Conservation (phyloP, 2,329 filamentous ascomycete species). For the Mariannaea elegans region DNA sequence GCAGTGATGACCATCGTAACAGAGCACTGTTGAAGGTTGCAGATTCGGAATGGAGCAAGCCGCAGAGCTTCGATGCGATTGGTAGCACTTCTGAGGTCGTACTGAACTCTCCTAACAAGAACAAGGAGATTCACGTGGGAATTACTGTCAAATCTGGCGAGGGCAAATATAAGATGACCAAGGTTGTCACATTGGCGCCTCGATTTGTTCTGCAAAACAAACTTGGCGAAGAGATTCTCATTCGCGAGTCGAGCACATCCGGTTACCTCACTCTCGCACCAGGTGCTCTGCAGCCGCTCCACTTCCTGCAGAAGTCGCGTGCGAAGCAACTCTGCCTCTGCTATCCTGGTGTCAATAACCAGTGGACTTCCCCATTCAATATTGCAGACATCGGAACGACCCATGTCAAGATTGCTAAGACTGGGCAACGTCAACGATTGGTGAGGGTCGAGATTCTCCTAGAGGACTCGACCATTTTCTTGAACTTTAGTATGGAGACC, state of each 20-base stretch:
- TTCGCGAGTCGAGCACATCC: constrained; percentile 91
- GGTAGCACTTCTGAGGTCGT: constrained; percentile 91
- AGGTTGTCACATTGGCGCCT: constrained; percentile 91
- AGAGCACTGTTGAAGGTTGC: constrained; percentile 87
- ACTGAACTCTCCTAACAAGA: constrained; percentile 74
- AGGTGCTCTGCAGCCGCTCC: constrained; percentile 83
- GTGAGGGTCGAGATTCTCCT: constrained; percentile 89
- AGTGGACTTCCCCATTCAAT: constrained; percentile 98
- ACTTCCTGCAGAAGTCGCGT: constrained; percentile 84
- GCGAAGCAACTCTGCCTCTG: constrained; percentile 92
- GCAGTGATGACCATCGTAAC: constrained; percentile 89
- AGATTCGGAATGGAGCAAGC: constrained; percentile 94
- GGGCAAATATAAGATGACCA: constrained; percentile 97
- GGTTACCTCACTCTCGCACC: constrained; percentile 80
- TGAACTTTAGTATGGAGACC: constrained; percentile 88
- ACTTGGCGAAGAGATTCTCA: constrained; percentile 85
- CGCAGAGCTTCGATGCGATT: constrained; percentile 97
- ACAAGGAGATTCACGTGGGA: constrained; percentile 88
- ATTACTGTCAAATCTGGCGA: constrained; percentile 90
- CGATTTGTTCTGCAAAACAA: constrained; percentile 96
- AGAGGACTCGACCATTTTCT: constrained; percentile 92
- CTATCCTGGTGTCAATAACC: constrained; percentile 93
- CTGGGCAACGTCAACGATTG: constrained; percentile 87
- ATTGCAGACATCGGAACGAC: constrained; percentile 93
- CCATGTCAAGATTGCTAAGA: constrained; percentile 92